Evolutionary conservation across 345 rosid species (phyloP), one percentile per base, ranked within the genome.

Genomic region (Bruguiera sexangula): DNA sequence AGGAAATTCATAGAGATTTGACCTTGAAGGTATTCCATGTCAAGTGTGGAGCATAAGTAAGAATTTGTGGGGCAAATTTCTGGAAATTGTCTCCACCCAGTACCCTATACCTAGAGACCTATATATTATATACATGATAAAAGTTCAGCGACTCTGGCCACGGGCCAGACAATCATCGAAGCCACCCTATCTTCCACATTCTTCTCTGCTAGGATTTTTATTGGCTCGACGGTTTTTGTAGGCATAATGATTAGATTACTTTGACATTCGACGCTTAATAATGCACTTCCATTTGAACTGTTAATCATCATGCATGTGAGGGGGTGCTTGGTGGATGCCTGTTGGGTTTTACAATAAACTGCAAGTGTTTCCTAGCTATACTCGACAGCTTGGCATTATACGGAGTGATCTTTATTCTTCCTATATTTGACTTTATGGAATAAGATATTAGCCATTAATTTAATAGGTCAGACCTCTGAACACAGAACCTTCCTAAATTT

Each of bases 141-240:
- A 43, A 63, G 63, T 73, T 61, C 68, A 78, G 20, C 57, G 6
- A 7, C 57, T 20, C 54, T 27, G 11, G 30, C 21, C 20, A 59
- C 60, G 20, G 11, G 26, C 21, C 15, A 62, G 62, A 62, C 58
- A 43, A 72, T 54, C 29, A 52, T 64, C 10, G 67, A 67, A 62
- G 73, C 82, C 71, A 18, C 64, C 69, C 63, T 30, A 60, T 31
- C 69, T 15, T 10, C 31, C 59, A 24, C 68, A 65, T 27, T 63
- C 46, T 60, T 66, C 67, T 46, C 34, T n/a, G 56, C 60, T 13
- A 34, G 70, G 50, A 43, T 43, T 43, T 72, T 77, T 81, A 65
- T 73, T 75, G 87, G 82, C 79, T 77, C 80, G 58, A 79, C 72
- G 81, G 73, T 56, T 55, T 31, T 60, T 43, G 50, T 43, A 37